These are phyloP conservation scores for Pyrenochaeta sp. DNA, from an alignment of 2,329 filamentous ascomycete species.

Conservation along the genomic window DNA sequence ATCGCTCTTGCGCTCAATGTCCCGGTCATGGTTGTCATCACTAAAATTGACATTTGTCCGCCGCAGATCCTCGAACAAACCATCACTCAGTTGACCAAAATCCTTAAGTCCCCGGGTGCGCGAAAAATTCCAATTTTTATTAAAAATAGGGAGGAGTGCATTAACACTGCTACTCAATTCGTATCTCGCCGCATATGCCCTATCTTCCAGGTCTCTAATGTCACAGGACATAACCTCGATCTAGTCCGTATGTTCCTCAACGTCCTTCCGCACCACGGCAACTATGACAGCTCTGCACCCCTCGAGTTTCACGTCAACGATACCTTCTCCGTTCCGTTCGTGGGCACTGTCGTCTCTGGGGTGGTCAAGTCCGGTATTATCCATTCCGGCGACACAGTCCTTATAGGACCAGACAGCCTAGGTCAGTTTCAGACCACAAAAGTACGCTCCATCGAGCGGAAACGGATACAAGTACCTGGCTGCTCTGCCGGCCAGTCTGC, in stretches of 20 bases:
- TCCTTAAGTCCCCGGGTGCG: constrained; percentile 91
- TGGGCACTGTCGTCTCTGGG: constrained; percentile 93
- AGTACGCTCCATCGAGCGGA: constrained; percentile 92
- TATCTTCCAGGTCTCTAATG: constrained; percentile 97
- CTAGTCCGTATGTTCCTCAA: constrained; percentile 93
- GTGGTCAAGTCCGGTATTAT: constrained; percentile 86
- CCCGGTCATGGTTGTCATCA: constrained; percentile 96
- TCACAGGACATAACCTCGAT: constrained; percentile 90
- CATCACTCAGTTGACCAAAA: constrained; percentile 87
- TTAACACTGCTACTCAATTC: constrained; percentile 95
- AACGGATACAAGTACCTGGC: constrained; percentile 86
- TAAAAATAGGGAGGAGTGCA: constrained; percentile 87
- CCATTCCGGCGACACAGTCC: constrained; percentile 87
- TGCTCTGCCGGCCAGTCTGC: constrained; percentile 92
- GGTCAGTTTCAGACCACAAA: constrained; percentile 89
- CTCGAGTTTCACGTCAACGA: constrained; percentile 98
- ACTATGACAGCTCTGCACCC: constrained; percentile 83
- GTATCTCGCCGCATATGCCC: constrained; percentile 95
- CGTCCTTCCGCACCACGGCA: constrained; percentile 91
- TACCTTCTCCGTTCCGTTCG: constrained; percentile 96
- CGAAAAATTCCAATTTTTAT: constrained; percentile 97
- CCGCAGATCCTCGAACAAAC: constrained; percentile 95
- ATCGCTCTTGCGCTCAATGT: constrained; percentile 95
- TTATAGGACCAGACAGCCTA: constrained; percentile 88
- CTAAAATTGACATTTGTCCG: constrained; percentile 98